Evolutionary conservation across 495 filamentous ascomycete species (phyloP).

Genomic region (Trichoderma virens): DNA sequence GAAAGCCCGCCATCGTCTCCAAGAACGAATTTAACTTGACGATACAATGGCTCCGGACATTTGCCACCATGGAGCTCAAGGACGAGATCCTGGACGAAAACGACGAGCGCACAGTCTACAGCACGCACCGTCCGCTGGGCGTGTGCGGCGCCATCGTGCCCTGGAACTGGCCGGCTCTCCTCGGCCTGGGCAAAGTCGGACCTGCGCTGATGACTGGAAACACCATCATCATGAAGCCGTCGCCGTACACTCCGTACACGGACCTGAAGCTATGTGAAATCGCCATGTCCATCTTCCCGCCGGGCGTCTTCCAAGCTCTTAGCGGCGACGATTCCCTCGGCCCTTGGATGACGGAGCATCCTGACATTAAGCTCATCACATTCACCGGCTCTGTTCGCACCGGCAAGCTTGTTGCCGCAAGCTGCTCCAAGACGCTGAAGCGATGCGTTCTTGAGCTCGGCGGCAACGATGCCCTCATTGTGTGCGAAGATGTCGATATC

Average conservation of each 20-base stretch:
- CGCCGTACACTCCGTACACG: slow-evolving; percentile 62
- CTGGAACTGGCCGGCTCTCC: slow-evolving; percentile 59
- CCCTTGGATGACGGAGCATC: slow-evolving; percentile 48
- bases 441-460: slow-evolving; percentile 44
- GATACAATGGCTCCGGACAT: background rate
- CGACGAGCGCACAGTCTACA: slow-evolving; percentile 37
- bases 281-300: slow-evolving; percentile 50
- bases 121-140: slow-evolving; percentile 45
- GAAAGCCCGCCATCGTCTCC: background rate
- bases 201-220: slow-evolving; percentile 53
- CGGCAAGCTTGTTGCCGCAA: slow-evolving; percentile 56
- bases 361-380: slow-evolving; percentile 56
- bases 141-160: slow-evolving; percentile 48
- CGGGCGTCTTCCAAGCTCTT: slow-evolving; percentile 58
- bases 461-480: slow-evolving; percentile 62
- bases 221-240: slow-evolving; percentile 55
- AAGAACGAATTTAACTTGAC: background rate
- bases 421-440: slow-evolving; percentile 54
- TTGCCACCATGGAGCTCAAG: slow-evolving; percentile 29
- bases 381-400: slow-evolving; percentile 62
- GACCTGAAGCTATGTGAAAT: slow-evolving; percentile 58
- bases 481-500: slow-evolving; percentile 60
- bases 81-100: slow-evolving; percentile 45
- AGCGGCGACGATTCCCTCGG: slow-evolving; percentile 61
- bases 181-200: slow-evolving; percentile 47